Percentiles rank a stretch among this genome's conserved stretches.
Evolutionary conservation across 352 stramenopile genomes (phyloP).

Genomic region (Achlya hypogyna): DNA sequence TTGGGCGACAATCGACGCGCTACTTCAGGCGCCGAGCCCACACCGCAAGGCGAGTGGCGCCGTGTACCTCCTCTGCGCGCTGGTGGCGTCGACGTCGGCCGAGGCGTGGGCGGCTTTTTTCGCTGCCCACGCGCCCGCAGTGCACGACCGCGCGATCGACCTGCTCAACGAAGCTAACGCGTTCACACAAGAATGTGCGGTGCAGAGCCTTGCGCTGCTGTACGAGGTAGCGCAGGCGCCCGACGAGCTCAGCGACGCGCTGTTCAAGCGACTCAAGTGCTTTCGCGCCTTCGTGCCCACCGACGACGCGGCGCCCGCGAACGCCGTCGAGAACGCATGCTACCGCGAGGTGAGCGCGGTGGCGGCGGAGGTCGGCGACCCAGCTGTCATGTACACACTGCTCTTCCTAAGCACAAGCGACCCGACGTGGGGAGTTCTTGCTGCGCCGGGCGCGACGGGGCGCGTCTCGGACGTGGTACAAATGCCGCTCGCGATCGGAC

Average conservation of each 20-base stretch:
- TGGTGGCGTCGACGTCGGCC: background rate
- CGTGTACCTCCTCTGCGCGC: conserved; percentile 60
- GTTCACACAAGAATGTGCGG: conserved; percentile 58
- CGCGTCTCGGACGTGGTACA: background rate
- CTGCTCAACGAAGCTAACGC: conserved; percentile 67
- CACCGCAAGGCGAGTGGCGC: conserved; percentile 40
- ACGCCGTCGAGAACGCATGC: conserved; percentile 57
- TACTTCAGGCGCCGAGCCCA: background rate
- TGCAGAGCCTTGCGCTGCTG: conserved; percentile 71
- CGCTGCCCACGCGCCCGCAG: conserved; percentile 22
- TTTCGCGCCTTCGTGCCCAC: conserved; percentile 50
- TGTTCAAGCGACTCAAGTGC: conserved; percentile 67
- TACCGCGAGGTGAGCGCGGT: conserved; percentile 82
- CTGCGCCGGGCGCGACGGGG: background rate
- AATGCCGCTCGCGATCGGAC: conserved; percentile 38
- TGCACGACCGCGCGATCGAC: conserved; percentile 71
- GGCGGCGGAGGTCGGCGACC: conserved; percentile 64
- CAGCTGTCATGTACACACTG: conserved; percentile 72
- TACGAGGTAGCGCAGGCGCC: conserved; percentile 33
- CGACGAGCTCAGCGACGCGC: conserved; percentile 57
- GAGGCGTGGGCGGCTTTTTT: conserved; percentile 28
- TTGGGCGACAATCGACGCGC: background rate
- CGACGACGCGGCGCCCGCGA: conserved; percentile 20
- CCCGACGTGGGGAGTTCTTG: conserved; percentile 46
- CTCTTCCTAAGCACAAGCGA: conserved; percentile 73